Base-by-base conservation (phyloP, 31 red algal genomes). In the Asparagopsis taxiformis region DNA sequence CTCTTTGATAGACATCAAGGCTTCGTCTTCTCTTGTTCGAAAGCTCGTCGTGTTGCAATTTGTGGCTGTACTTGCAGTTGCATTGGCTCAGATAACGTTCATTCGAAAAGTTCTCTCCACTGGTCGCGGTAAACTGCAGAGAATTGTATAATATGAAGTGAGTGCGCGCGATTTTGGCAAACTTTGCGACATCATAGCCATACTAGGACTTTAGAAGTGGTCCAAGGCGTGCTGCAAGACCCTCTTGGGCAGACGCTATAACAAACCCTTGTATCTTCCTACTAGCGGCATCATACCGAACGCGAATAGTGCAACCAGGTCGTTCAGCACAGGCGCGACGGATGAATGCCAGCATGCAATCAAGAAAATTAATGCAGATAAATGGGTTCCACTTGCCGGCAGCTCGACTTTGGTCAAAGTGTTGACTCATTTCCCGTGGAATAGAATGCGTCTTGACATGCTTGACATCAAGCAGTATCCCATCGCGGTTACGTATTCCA, bases 281-380 rank as follows among this genome's bases (percentile, higher is more conserved):
- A 13, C 32, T 29, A 20, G 29, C 30, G 4, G 81, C 41, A 36
- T 39, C 51, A 31, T 71, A 68, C 3, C 59, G 48, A 20, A 85
- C 55, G 2, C 81, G 68, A 44, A 85, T 44, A 2, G 81, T 85
- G 34, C 34, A 62, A n/a, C 81, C 81, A 17, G 59, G 59, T 19
- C 65, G 60, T 26, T 59, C 60, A 28, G 31, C 49, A 60, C 83
- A 88, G 9, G 65, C 83, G 19, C 61, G 46, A 1, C 83, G 83
- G 32, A 78, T 66, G 26, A 36, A 31, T 8, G 60, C 61, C 2
- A 88, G 56, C 5, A 77, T 31, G 59, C 50, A 88, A 39, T 78
- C 73, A 22, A 88, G 50, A 67, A 88, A 88, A 33, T 71, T 77
- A 56, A 88, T 33, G 58, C 72, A 78, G 34, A 78, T 65, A 37